Evolutionary conservation across 768 basidiomycete species (phyloP).

Genomic region (Fistulinella prunicolor): DNA sequence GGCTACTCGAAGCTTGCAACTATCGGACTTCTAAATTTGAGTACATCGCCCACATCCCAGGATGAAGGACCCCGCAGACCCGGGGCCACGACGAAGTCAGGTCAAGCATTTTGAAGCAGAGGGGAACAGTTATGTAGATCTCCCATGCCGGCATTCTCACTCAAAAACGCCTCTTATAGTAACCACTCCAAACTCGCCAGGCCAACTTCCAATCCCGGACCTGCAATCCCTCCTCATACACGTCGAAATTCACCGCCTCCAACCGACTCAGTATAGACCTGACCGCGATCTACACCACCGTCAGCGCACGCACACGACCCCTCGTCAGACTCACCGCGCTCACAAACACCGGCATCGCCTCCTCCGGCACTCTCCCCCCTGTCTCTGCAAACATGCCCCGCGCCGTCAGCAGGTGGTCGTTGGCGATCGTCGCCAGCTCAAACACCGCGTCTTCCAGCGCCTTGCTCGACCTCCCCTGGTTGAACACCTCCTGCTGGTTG

Average conservation of each 20-base stretch:
- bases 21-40: slow-evolving; percentile 38
- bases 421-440: slow-evolving; percentile 77
- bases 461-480: slow-evolving; percentile 47
- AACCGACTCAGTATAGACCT: slow-evolving; percentile 60
- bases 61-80: slow-evolving; percentile 30
- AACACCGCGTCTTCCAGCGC: slow-evolving; percentile 77
- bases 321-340: slow-evolving; percentile 52
- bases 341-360: slow-evolving; percentile 70
- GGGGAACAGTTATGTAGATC: slow-evolving; percentile 14
- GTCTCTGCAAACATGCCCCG: slow-evolving; percentile 62
- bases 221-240: slow-evolving; percentile 62
- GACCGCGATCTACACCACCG: slow-evolving; percentile 56
- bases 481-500: slow-evolving; percentile 76
- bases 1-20: slow-evolving; percentile 26
- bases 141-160: slow-evolving; percentile 31
- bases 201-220: slow-evolving; percentile 73
- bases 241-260: slow-evolving; percentile 70
- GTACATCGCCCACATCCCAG: slow-evolving; percentile 22
- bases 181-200: slow-evolving; percentile 62
- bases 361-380: slow-evolving; percentile 50
- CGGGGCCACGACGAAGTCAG: slow-evolving; percentile 21
- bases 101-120: too few relatives aligned
- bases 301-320: slow-evolving; percentile 1
- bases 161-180: slow-evolving; percentile 42
- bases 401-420: slow-evolving; percentile 76